These are phyloP conservation scores for Harrya chromipes DNA, from an alignment of 768 basidiomycete species.

Conservation along the genomic window DNA sequence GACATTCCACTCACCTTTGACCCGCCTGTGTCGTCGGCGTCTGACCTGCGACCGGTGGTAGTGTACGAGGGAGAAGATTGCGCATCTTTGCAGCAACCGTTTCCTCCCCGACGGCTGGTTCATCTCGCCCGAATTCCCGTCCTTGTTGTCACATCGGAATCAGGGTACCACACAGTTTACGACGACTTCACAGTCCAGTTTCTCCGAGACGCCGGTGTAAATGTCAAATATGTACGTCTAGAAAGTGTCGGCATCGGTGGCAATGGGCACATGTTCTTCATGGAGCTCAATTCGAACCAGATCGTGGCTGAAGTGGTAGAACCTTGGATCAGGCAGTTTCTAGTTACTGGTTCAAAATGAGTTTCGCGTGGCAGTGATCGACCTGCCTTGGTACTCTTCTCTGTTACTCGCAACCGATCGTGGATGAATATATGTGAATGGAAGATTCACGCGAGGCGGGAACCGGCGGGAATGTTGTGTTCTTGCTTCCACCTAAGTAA, in stretches of 20 bases:
- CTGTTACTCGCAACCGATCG: too few relatives aligned
- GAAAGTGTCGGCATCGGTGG: constrained; percentile 45
- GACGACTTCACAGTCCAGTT: constrained; percentile 45
- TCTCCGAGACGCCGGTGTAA: constrained; percentile 43
- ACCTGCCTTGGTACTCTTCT: too few relatives aligned
- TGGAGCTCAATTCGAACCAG: constrained; percentile 47
- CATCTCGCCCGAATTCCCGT: constrained; percentile 45
- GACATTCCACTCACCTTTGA: constrained; percentile 44
- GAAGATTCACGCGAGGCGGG: background rate
- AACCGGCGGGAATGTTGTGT: background rate
- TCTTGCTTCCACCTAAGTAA: background rate
- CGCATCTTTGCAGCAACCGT: constrained; percentile 42
- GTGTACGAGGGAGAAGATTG: constrained; percentile 29
- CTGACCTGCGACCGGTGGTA: constrained; percentile 33
- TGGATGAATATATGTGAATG: too few relatives aligned
- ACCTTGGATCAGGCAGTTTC: constrained; percentile 35
- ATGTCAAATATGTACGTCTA: constrained; percentile 40
- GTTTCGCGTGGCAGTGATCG: too few relatives aligned
- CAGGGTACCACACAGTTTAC: constrained; percentile 49
- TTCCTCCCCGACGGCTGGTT: constrained; percentile 40
- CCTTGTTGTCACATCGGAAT: constrained; percentile 46
- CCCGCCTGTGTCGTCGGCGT: constrained; percentile 40
- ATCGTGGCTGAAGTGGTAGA: constrained; percentile 41
- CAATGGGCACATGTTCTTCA: constrained; percentile 57
- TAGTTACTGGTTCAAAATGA: constrained; percentile 3